phyloP scores from a whole-genome alignment of 768 basidiomycete genomes.

The Strobilomyces confusus region DNA sequence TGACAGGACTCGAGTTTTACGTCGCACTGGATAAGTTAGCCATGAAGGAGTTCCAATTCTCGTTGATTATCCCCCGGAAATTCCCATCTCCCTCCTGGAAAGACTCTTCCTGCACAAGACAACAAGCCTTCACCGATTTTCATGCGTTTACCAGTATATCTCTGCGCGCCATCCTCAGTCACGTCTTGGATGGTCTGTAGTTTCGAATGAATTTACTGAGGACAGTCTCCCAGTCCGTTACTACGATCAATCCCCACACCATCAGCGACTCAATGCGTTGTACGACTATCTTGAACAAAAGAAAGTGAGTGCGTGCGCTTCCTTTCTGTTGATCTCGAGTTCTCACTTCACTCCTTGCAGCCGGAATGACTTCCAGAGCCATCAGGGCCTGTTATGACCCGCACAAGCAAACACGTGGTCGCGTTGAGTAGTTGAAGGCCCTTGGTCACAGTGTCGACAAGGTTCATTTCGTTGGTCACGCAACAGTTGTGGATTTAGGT shows the following conservation, averaged over 20 bases:
- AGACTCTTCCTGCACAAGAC: background rate
- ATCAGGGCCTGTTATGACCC: constrained; percentile 96
- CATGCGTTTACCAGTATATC: background rate
- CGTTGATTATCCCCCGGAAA: background rate
- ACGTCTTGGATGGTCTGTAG: background rate
- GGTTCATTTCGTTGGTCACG: constrained; percentile 39
- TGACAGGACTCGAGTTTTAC: constrained; percentile 24
- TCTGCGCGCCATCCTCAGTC: background rate
- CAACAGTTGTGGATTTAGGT: background rate
- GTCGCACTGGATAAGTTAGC: background rate
- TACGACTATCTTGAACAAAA: no score
- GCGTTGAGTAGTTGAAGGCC: constrained; percentile 92
- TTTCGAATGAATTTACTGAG: background rate
- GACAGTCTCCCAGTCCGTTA: background rate
- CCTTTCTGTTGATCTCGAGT: no score
- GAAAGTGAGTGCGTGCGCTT: no score
- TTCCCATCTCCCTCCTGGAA: background rate
- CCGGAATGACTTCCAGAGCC: no score
- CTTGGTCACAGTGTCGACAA: constrained; percentile 98
- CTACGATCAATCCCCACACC: background rate
- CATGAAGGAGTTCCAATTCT: background rate
- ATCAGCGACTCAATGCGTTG: background rate
- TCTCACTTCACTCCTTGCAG: no score
- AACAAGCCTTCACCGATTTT: background rate
- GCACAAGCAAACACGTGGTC: constrained; percentile 93